These are phyloP conservation scores for Candida frijolesensis DNA, from an alignment of 1,139 yeast species.

Conservation along the genomic window DNA sequence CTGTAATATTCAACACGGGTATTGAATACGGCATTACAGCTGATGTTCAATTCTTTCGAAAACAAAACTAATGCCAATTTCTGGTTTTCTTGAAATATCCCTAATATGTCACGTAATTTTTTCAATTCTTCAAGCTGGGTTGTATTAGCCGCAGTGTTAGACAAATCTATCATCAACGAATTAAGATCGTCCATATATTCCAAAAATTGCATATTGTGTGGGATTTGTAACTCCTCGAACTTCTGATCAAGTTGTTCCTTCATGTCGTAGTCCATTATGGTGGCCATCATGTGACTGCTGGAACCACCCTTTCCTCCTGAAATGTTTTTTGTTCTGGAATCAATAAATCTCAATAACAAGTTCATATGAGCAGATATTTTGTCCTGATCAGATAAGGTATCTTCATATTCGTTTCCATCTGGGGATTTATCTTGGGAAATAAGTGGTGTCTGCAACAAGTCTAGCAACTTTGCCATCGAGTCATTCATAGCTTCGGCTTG, in stretches of 20 bases:
- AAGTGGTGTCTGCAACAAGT: conserved; percentile 49
- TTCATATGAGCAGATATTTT: conserved; percentile 65
- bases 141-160: conserved; percentile 3
- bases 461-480: conserved; percentile 52
- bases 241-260: background rate
- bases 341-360: conserved; percentile 55
- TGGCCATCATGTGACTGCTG: background rate
- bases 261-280: background rate
- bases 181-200: background rate
- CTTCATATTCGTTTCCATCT: conserved; percentile 78
- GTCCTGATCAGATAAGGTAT: conserved; percentile 74
- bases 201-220: background rate
- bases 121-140: conserved; percentile 25
- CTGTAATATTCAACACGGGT: conserved; percentile 77
- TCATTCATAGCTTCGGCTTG: conserved; percentile 61
- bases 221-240: background rate
- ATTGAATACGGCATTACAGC: conserved; percentile 70
- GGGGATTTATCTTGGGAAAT: conserved; percentile 50
- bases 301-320: conserved; percentile 25
- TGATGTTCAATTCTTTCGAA: conserved; percentile 51
- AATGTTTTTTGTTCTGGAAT: conserved; percentile 51
- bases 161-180: conserved; percentile 10
- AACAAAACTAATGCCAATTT: conserved; percentile 39
- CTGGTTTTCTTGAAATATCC: conserved; percentile 43
- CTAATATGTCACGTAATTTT: conserved; percentile 25